These are phyloP conservation scores for Leccinum brunneo-olivaceum DNA, from an alignment of 1,284 basidiomycete genomes.

Conservation along the genomic window DNA sequence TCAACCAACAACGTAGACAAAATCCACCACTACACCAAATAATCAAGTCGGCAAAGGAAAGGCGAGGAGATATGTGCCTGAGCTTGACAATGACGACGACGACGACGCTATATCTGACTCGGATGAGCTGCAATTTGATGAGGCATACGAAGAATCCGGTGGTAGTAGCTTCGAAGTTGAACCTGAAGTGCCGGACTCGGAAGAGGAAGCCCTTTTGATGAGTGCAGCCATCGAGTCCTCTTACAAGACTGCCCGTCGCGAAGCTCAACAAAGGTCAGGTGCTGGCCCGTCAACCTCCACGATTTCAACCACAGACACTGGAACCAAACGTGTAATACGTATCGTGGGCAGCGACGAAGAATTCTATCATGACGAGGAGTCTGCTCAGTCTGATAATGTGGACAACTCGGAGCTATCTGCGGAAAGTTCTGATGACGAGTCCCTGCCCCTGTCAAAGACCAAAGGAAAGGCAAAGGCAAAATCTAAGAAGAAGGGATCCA, in stretches of 20 bases:
- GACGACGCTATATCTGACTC: constrained; percentile 29
- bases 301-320: constrained; percentile 36
- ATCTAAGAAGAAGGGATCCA: constrained; percentile 26
- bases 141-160: constrained; percentile 43
- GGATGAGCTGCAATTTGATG: constrained; percentile 36
- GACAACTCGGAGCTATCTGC: constrained; percentile 22
- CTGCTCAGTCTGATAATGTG: constrained; percentile 18
- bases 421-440: constrained; percentile 33
- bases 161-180: constrained; percentile 60
- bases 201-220: constrained; percentile 50
- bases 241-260: constrained; percentile 34
- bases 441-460: constrained; percentile 22
- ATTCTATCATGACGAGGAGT: constrained; percentile 21
- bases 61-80: constrained; percentile 23
- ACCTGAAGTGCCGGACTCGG: constrained; percentile 34
- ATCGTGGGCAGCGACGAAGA: constrained; percentile 30
- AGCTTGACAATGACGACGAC: constrained; percentile 23
- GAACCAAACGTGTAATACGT: constrained; percentile 25
- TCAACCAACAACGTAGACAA: constrained; percentile 11
- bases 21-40: constrained; percentile 13
- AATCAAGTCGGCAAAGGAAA: constrained; percentile 41
- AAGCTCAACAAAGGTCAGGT: constrained; percentile 35
- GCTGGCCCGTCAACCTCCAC: constrained; percentile 36
- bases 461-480: constrained; percentile 34
- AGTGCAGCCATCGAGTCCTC: constrained; percentile 53